Conservation (phyloP, 139 green algal species). For the Chlorella sp. region DNA sequence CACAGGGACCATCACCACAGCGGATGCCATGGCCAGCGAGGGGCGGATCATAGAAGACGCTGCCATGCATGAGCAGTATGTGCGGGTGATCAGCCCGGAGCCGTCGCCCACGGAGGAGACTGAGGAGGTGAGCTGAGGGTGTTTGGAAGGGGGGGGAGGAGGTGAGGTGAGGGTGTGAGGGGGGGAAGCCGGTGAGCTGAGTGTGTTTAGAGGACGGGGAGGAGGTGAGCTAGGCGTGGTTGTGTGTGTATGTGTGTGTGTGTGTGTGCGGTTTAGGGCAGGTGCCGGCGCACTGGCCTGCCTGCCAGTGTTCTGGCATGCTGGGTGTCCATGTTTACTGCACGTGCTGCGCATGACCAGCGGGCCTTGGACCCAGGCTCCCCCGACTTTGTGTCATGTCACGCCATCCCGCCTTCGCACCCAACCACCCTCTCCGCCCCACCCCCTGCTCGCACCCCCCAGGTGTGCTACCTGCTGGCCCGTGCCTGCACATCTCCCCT, state of each 20-base stretch:
- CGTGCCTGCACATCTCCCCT: background rate
- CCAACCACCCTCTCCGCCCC: too few relatives aligned
- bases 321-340: too few relatives aligned
- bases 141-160: too few relatives aligned
- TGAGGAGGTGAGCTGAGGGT: constrained; percentile 76
- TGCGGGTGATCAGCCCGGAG: constrained; percentile 75
- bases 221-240: background rate
- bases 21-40: constrained; percentile 44
- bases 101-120: constrained; percentile 70
- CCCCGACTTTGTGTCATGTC: too few relatives aligned
- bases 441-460: too few relatives aligned
- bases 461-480: too few relatives aligned
- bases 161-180: background rate
- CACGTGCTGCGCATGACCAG: too few relatives aligned
- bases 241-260: background rate
- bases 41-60: constrained; percentile 70
- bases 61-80: constrained; percentile 72
- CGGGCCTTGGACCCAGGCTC: too few relatives aligned
- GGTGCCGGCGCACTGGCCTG: background rate
- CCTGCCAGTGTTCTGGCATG: too few relatives aligned
- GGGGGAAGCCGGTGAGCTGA: too few relatives aligned
- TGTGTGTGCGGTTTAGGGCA: background rate
- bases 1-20: constrained; percentile 27
- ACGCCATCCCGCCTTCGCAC: too few relatives aligned
- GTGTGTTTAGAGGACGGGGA: background rate